Evolutionary conservation across 768 basidiomycete species (phyloP).

Genomic region (button mushroom (Agaricus bisporus)): DNA sequence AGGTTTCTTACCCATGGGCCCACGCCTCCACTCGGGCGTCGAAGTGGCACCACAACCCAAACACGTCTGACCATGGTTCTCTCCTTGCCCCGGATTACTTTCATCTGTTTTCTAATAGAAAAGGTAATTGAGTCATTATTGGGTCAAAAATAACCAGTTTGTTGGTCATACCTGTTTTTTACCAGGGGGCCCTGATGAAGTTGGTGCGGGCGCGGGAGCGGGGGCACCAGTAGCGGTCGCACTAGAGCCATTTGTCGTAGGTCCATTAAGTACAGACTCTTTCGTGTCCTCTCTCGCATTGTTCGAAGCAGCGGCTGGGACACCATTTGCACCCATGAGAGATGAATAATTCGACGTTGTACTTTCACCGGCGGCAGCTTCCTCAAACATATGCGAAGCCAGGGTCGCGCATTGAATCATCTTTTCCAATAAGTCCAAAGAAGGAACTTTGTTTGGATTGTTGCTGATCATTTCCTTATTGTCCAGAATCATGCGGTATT

Average conservation of each 20-base stretch:
- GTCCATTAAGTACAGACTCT: constrained; percentile 3
- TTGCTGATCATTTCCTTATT: constrained; percentile 14
- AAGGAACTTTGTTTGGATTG: constrained; percentile 10
- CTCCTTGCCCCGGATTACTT: constrained; percentile 1
- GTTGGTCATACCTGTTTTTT: constrained; percentile 1
- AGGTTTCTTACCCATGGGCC: constrained; percentile 60
- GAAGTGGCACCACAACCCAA: constrained; percentile 79
- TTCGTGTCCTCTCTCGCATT: constrained; percentile 7
- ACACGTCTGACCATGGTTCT: constrained; percentile 58
- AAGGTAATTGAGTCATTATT: not conserved
- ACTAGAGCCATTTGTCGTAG: constrained; percentile 1
- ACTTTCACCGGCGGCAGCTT: constrained; percentile 14
- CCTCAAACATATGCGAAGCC: constrained; percentile 41
- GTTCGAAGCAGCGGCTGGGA: constrained; percentile 1
- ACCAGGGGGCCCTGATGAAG: constrained; percentile 8
- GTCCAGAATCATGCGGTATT: constrained; percentile 28
- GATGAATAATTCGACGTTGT: constrained; percentile 10
- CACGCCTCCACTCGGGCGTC: constrained; percentile 84
- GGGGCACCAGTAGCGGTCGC: constrained; percentile 9
- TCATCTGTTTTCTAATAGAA: constrained; percentile 10
- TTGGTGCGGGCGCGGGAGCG: constrained; percentile 7
- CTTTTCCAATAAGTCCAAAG: constrained; percentile 29
- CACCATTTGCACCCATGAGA: constrained; percentile 12
- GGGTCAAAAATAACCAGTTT: not conserved
- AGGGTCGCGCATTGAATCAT: constrained; percentile 39